These are phyloP conservation scores for Pseudogymnoascus sp. DNA, from an alignment of 2,329 filamentous ascomycete genomes.

Conservation along the genomic window DNA sequence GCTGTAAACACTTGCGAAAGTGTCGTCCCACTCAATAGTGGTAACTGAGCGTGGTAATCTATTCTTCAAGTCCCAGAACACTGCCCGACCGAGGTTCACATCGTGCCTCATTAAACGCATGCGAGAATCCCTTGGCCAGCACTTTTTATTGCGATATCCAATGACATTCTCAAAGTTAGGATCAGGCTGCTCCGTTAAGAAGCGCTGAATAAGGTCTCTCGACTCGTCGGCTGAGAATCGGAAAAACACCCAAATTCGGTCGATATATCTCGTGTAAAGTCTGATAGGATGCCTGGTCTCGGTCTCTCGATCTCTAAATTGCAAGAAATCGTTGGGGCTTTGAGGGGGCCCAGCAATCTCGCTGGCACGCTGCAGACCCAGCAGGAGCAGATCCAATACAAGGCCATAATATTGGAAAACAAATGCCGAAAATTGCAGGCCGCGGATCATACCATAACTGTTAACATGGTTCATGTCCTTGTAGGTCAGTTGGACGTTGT, in stretches of 20 bases:
- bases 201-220: slow-evolving; percentile 90
- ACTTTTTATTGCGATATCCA: slow-evolving; percentile 98
- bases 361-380: slow-evolving; percentile 91
- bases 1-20: slow-evolving; percentile 96
- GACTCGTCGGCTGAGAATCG: slow-evolving; percentile 92
- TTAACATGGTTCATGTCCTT: slow-evolving; percentile 99
- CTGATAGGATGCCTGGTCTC: slow-evolving; percentile 93
- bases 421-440: slow-evolving; percentile 95
- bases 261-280: slow-evolving; percentile 95
- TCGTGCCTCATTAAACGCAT: slow-evolving; percentile 99
- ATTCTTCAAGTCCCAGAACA: slow-evolving; percentile 99
- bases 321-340: slow-evolving; percentile 92
- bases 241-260: slow-evolving; percentile 98
- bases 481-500: slow-evolving; percentile 98
- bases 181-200: slow-evolving; percentile 95
- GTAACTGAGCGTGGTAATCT: slow-evolving; percentile 88
- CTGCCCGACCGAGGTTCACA: slow-evolving; percentile 92
- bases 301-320: slow-evolving; percentile 88
- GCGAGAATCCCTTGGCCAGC: slow-evolving; percentile 93
- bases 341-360: slow-evolving; percentile 94
- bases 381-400: slow-evolving; percentile 84
- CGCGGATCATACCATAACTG: slow-evolving; percentile 96
- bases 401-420: slow-evolving; percentile 99
- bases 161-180: slow-evolving; percentile 99
- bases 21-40: slow-evolving; percentile 98